Percentiles rank a stretch among this genome's conserved stretches.
These are phyloP conservation scores for Ascochyta koolunga DNA, from an alignment of 2,329 filamentous ascomycete genomes.

Conservation along the genomic window DNA sequence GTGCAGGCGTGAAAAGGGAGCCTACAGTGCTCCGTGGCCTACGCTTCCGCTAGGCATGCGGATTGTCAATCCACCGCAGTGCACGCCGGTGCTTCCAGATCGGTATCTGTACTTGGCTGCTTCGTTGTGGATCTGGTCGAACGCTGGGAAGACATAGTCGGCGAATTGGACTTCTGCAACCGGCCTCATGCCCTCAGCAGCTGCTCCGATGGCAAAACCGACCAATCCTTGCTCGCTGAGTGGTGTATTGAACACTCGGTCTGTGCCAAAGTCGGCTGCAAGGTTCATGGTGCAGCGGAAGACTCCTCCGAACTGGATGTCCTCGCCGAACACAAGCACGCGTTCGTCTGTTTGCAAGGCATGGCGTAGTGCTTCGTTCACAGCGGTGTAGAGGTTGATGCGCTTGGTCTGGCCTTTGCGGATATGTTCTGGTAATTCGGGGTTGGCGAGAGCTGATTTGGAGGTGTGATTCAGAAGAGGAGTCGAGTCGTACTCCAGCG, in stretches of 20 bases:
- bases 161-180: constrained; percentile 96
- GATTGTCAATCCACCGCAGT: constrained; percentile 79
- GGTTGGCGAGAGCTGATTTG: constrained; percentile 70
- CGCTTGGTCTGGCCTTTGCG: constrained; percentile 76
- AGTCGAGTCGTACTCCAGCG: constrained; percentile 84
- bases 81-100: constrained; percentile 59
- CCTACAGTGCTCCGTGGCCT: constrained; percentile 79
- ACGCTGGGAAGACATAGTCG: constrained; percentile 91
- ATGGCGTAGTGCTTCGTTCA: constrained; percentile 86
- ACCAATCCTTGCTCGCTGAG: constrained; percentile 93
- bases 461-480: constrained; percentile 81
- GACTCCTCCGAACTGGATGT: constrained; percentile 95
- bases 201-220: constrained; percentile 89
- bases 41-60: constrained; percentile 91
- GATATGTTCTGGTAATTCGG: constrained; percentile 71
- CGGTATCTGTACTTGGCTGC: constrained; percentile 87
- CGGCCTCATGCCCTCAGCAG: constrained; percentile 89
- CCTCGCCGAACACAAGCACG: constrained; percentile 92
- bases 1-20: neutral
- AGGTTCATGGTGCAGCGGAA: constrained; percentile 94
- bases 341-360: constrained; percentile 83
- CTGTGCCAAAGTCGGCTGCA: constrained; percentile 82
- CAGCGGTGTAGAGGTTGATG: constrained; percentile 91
- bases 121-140: constrained; percentile 94
- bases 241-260: constrained; percentile 95